These are phyloP conservation scores for Aspergillus candidus DNA, from an alignment of 2,329 filamentous ascomycete species.

Conservation along the genomic window DNA sequence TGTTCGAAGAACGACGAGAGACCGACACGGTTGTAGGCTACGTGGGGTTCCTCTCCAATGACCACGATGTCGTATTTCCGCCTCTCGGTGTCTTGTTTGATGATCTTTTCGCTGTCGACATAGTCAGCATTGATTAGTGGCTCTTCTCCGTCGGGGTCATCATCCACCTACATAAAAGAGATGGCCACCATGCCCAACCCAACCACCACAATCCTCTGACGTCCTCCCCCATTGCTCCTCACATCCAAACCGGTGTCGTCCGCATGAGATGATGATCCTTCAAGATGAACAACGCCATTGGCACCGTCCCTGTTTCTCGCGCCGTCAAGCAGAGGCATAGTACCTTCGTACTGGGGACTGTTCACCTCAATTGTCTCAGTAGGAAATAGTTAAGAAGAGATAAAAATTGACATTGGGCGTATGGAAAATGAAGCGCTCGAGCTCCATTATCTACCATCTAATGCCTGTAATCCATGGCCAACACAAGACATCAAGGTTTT, in stretches of 20 bases:
- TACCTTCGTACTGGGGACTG: not conserved
- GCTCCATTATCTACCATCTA: too few species aligned
- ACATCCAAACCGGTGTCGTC: too few species aligned
- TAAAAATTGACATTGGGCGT: too few species aligned
- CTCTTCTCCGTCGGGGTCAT: constrained; percentile 1
- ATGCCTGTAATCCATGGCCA: too few species aligned
- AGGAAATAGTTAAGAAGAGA: too few species aligned
- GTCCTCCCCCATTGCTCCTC: not conserved
- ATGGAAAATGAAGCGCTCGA: too few species aligned
- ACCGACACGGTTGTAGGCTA: constrained; percentile 87
- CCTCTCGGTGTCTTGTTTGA: constrained; percentile 72
- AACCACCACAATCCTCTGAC: constrained; percentile 70
- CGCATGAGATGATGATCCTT: not conserved
- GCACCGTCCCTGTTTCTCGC: constrained; percentile 19
- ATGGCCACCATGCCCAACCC: constrained; percentile 90
- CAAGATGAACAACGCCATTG: constrained; percentile 13
- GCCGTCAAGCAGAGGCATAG: constrained; percentile 28
- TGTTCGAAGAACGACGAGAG: constrained; percentile 86
- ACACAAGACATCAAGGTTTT: too few species aligned
- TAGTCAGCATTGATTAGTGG: not conserved
- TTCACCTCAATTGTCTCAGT: too few species aligned
- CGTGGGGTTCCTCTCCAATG: constrained; percentile 78
- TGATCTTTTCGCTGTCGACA: constrained; percentile 68
- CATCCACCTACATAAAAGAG: constrained; percentile 69
- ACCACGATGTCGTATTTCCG: constrained; percentile 76